Evolutionary conservation across 805 yeast genomes (phyloP).

Genomic region (Jamesozyma jinghongensis): DNA sequence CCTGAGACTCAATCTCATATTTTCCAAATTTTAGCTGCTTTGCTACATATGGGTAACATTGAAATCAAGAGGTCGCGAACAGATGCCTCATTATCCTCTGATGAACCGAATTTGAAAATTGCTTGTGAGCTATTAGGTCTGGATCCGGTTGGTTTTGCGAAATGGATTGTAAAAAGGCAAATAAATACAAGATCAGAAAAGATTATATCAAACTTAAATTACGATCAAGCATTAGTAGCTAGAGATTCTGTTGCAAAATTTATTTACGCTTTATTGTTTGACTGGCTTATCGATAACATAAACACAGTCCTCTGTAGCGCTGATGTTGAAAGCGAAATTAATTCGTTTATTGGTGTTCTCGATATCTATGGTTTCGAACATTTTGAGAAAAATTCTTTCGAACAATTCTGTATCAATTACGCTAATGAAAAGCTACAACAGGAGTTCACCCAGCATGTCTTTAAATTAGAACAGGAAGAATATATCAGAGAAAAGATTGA

Average conservation of each 20-base stretch:
- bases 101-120: slow-evolving; percentile 74
- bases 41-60: slow-evolving; percentile 89
- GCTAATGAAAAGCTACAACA: slow-evolving; percentile 97
- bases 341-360: slow-evolving; percentile 85
- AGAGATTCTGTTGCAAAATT: slow-evolving; percentile 94
- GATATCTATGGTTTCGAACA: slow-evolving; percentile 98
- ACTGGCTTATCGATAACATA: slow-evolving; percentile 85
- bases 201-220: slow-evolving; percentile 73
- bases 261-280: slow-evolving; percentile 84
- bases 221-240: slow-evolving; percentile 80
- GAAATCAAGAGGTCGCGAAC: slow-evolving; percentile 77
- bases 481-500: slow-evolving; percentile 86
- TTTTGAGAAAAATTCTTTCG: slow-evolving; percentile 88
- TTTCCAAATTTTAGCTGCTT: slow-evolving; percentile 74
- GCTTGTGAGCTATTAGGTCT: slow-evolving; percentile 83
- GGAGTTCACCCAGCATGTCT: slow-evolving; percentile 95
- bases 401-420: slow-evolving; percentile 94
- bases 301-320: slow-evolving; percentile 66
- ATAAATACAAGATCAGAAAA: slow-evolving; percentile 89
- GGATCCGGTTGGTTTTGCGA: slow-evolving; percentile 63
- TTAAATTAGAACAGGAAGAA: slow-evolving; percentile 94
- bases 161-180: slow-evolving; percentile 91
- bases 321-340: slow-evolving; percentile 46
- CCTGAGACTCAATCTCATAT: slow-evolving; percentile 53
- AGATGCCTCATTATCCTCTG: slow-evolving; percentile 72